phyloP scores from a whole-genome alignment of 768 basidiomycete genomes.

The Russula sp. region DNA sequence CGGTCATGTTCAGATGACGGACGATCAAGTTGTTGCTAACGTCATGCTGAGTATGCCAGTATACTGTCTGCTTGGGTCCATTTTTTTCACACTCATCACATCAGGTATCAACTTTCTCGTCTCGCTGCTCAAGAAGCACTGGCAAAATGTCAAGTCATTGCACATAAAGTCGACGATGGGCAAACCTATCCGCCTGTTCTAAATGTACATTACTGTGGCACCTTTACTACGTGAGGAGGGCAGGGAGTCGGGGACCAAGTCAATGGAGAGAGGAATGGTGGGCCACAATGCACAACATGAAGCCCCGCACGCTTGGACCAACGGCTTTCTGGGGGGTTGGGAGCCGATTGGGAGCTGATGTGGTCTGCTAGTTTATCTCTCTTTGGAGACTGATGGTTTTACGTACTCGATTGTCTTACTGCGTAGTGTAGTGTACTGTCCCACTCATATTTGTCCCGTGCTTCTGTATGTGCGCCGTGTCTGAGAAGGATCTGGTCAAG shows the following conservation, averaged over 20 bases:
- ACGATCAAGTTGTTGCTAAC: conserved; percentile 95
- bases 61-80: background rate
- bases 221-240: conserved; percentile 23
- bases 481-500: no score
- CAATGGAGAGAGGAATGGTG: conserved; percentile 34
- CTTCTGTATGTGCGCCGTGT: no score
- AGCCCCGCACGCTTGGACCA: conserved; percentile 18
- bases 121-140: conserved; percentile 98
- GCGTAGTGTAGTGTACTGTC: background rate
- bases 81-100: background rate
- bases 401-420: conserved; percentile 6
- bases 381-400: background rate
- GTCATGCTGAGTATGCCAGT: conserved; percentile 84
- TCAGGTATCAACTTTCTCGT: conserved; percentile 99
- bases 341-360: conserved; percentile 92
- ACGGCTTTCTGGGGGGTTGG: conserved; percentile 45
- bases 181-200: conserved; percentile 95
- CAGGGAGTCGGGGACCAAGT: conserved; percentile 30
- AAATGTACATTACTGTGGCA: conserved; percentile 34
- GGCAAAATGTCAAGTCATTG: conserved; percentile 98
- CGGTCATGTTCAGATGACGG: conserved; percentile 95
- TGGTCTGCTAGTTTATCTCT: conserved; percentile 35
- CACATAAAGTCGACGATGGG: conserved; percentile 99
- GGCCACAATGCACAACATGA: conserved; percentile 75
- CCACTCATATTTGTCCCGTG: no score